These are phyloP conservation scores for Colletotrichum sp. DNA, from an alignment of 2,329 filamentous ascomycete species.

Conservation along the genomic window DNA sequence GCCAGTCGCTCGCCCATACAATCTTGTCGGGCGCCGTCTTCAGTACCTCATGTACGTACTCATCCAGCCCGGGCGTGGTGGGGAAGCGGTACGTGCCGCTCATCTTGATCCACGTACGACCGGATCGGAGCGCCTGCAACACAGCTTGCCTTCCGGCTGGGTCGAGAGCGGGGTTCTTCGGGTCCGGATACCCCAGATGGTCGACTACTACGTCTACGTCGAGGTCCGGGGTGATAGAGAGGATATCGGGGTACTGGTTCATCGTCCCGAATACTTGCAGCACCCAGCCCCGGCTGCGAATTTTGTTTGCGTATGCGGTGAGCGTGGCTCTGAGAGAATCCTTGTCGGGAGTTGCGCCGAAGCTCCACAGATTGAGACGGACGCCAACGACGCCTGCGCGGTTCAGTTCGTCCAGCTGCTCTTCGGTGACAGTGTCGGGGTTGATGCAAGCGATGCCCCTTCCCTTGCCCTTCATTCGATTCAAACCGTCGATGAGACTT, in stretches of 20 bases:
- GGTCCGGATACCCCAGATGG: background rate
- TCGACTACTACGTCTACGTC: background rate
- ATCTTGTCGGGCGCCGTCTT: conserved; percentile 2
- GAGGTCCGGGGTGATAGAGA: background rate
- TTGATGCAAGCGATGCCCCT: background rate
- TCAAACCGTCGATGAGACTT: background rate
- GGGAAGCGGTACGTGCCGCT: background rate
- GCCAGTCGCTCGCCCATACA: conserved; percentile 13
- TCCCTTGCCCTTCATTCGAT: background rate
- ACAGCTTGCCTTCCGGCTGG: background rate
- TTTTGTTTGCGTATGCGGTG: background rate
- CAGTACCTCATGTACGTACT: background rate
- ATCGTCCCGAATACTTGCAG: background rate
- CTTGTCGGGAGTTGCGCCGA: background rate
- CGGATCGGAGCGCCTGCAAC: background rate
- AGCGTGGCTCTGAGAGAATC: background rate
- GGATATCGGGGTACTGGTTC: background rate
- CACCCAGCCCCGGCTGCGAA: background rate
- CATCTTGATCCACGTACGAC: background rate
- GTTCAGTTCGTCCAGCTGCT: background rate
- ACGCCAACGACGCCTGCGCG: background rate
- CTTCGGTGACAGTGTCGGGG: background rate
- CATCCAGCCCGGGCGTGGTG: background rate
- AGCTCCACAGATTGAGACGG: background rate
- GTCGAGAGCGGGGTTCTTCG: background rate